Conservation (phyloP, 106 monocot species). For the Ottelia alismoides region DNA sequence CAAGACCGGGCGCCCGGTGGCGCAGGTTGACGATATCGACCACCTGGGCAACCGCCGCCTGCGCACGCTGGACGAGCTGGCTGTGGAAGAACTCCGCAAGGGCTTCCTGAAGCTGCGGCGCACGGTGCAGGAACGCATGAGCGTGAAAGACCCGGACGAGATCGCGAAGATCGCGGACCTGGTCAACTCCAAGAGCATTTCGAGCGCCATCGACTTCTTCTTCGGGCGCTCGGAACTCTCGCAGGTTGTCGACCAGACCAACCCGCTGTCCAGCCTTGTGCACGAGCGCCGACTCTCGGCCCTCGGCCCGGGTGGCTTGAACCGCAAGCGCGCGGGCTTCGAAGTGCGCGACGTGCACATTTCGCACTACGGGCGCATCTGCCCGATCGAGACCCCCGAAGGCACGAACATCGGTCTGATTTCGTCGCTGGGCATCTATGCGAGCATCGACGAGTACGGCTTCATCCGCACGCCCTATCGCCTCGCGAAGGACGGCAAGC, state of each 20-base stretch:
- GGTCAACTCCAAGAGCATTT: no score
- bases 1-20: no score
- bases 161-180: no score
- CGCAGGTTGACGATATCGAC: no score
- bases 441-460: background rate
- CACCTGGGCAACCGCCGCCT: no score
- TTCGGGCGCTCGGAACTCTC: no score
- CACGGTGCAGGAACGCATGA: background rate
- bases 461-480: constrained; percentile 3
- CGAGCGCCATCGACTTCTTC: no score
- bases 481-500: background rate
- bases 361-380: constrained; percentile 5
- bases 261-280: no score
- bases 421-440: background rate
- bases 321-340: constrained; percentile 1
- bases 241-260: no score
- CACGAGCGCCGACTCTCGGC: no score
- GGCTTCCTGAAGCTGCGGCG: background rate
- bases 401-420: constrained; percentile 6
- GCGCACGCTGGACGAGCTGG: background rate
- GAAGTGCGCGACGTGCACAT: no score
- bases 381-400: constrained; percentile 4
- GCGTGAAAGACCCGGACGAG: no score
- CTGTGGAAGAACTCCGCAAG: background rate
- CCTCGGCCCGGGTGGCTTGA: constrained; percentile 2